Evolutionary conservation across 2,329 filamentous ascomycete genomes (phyloP).

Genomic region (Phialophora macrospora): DNA sequence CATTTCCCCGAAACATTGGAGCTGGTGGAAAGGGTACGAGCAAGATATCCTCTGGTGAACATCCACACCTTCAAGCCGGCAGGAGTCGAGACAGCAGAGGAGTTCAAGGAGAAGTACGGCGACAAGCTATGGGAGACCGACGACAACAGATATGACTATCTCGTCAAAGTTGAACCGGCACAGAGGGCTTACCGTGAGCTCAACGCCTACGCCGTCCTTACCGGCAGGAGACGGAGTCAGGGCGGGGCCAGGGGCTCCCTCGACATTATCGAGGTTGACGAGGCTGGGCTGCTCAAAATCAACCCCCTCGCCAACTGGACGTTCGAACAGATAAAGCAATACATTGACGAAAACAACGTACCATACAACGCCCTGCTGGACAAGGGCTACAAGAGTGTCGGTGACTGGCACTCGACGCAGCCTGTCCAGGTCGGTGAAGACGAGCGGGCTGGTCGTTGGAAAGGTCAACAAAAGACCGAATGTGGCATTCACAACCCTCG

Average conservation of each 20-base stretch:
- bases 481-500: slow-evolving; percentile 99
- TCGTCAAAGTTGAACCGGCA: slow-evolving; percentile 96
- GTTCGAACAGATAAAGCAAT: slow-evolving; percentile 86
- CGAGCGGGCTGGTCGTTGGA: slow-evolving; percentile 95
- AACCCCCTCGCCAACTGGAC: slow-evolving; percentile 95
- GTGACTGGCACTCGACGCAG: slow-evolving; percentile 96
- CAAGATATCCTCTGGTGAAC: slow-evolving; percentile 75
- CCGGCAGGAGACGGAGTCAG: slow-evolving; percentile 87
- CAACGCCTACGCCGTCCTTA: slow-evolving; percentile 86
- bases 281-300: slow-evolving; percentile 91
- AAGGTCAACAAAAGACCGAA: slow-evolving; percentile 93
- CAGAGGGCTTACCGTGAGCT: slow-evolving; percentile 88
- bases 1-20: slow-evolving; percentile 79
- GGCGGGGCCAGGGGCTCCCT: slow-evolving; percentile 89
- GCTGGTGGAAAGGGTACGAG: slow-evolving; percentile 74
- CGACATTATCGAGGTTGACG: slow-evolving; percentile 90
- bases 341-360: slow-evolving; percentile 83
- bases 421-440: slow-evolving; percentile 91
- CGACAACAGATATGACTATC: slow-evolving; percentile 91
- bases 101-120: slow-evolving; percentile 84
- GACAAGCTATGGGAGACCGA: slow-evolving; percentile 82
- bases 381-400: slow-evolving; percentile 95
- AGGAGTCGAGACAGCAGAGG: slow-evolving; percentile 70
- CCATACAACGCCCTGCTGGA: slow-evolving; percentile 93
- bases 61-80: slow-evolving; percentile 90